Percentiles rank a stretch among this genome's conserved stretches.
phyloP scores from a whole-genome alignment of 192 early-diverging fungal species.

The Chytriomyces confervae region DNA sequence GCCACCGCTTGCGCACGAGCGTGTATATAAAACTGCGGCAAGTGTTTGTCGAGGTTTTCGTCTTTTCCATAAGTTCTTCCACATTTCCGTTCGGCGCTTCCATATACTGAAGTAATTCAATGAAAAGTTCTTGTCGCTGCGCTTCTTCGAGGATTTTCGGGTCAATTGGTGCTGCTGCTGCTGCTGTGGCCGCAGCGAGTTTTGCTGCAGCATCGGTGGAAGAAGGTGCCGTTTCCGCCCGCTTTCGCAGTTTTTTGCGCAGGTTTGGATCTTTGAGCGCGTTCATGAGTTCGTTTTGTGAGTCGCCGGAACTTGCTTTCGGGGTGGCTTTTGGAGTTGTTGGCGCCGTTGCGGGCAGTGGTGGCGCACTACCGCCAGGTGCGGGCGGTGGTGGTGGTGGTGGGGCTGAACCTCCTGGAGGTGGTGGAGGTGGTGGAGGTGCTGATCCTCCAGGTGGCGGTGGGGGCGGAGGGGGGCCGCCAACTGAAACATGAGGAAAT shows the following conservation, averaged over 20 bases:
- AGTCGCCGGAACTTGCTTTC: slow-evolving; percentile 18
- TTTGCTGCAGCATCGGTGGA: background rate
- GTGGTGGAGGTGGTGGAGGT: slow-evolving; percentile 43
- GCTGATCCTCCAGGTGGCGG: slow-evolving; percentile 35
- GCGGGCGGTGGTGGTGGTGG: slow-evolving; percentile 50
- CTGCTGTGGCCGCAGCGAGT: background rate
- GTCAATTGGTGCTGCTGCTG: background rate
- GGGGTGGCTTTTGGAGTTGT: background rate
- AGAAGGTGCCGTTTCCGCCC: background rate
- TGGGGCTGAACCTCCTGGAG: background rate
- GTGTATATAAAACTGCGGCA: slow-evolving; percentile 59
- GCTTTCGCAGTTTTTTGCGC: slow-evolving; percentile 46
- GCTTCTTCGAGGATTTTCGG: slow-evolving; percentile 22
- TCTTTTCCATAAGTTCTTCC: slow-evolving; percentile 55
- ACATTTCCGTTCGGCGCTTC: slow-evolving; percentile 62
- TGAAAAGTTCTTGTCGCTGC: slow-evolving; percentile 51
- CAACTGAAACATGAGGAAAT: background rate
- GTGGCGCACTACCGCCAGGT: slow-evolving; percentile 30
- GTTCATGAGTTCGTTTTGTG: slow-evolving; percentile 42
- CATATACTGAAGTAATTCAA: slow-evolving; percentile 64
- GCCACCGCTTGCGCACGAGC: slow-evolving; percentile 55
- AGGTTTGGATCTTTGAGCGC: slow-evolving; percentile 50
- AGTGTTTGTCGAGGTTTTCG: slow-evolving; percentile 47
- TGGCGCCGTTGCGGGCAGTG: slow-evolving; percentile 28
- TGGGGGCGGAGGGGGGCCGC: slow-evolving; percentile 40